Evolutionary conservation across 2,329 filamentous ascomycete genomes (phyloP), one percentile per base, ranked within the genome.

Genomic region (Ceratocystis huliohia): DNA sequence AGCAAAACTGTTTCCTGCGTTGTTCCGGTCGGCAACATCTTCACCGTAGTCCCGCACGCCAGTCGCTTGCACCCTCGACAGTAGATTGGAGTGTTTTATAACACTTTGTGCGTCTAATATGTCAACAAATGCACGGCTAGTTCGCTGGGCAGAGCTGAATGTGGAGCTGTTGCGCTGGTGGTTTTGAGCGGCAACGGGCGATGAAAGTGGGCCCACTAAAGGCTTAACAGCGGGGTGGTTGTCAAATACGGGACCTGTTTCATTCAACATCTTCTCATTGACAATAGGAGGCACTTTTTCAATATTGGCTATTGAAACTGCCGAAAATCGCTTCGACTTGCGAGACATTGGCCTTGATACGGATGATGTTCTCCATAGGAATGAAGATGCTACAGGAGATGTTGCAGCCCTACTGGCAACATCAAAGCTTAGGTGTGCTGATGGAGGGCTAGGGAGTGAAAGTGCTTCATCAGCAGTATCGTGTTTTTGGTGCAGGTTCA

Each of bases 11-110:
- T 76, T 79, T 28, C 75, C 72, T 3, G 72, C 73, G 59, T 84
- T 75, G 68, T 87, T 87, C 44, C 85, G 78, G 69, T 86, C 83
- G 1, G 83, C 84, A 1, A 87, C 83, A 71, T 86, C 84, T 71
- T 88, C 85, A n/a, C 81, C 84, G 69, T 84, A 86, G 63, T 82
- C 79, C 56, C 78, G 77, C 0, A 76, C 75, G 1, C 82, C 83
- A 0, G 80, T 72, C 0, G 82, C 82, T 65, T 78, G 73, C 2
- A 84, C 70, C 17, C 82, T 76, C 8, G 75, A 74, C 61, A 75
- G 74, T 69, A 84, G 84, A 68, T 82, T 77, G 1, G 76, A 74
- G 0, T 78, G 77, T 33, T 73, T 78, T 48, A 85, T 75, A 30
- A 77, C 79, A 0, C 81, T 81, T 68, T 83, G 80, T 0, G 83